These are phyloP conservation scores for Cucurbita ficifolia DNA, from an alignment of 306 rosid genomes.

Conservation along the genomic window DNA sequence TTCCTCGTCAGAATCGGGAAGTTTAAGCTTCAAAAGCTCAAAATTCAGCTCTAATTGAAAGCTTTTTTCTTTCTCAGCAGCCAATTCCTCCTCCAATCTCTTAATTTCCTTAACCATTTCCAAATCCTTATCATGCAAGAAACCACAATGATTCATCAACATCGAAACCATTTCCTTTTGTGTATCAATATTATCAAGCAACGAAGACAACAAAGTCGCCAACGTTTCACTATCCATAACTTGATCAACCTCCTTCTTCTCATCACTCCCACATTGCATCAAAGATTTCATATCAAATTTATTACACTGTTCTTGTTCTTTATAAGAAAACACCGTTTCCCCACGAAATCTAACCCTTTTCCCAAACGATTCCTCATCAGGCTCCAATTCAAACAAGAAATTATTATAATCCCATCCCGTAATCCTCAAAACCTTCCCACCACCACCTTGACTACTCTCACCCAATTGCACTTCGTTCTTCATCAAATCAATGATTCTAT, in stretches of 20 bases:
- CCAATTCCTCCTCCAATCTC: not conserved
- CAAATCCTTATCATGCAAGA: not conserved
- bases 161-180: not conserved
- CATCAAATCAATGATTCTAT: not conserved
- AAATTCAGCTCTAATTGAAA: not conserved
- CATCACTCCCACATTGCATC: too few relatives aligned
- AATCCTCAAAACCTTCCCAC: slow-evolving; percentile 13
- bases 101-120: not conserved
- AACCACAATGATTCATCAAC: not conserved
- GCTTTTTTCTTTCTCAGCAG: not conserved
- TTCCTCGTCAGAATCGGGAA: not conserved
- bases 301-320: not conserved
- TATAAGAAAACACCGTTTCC: slow-evolving; percentile 1
- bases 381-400: slow-evolving; percentile 35
- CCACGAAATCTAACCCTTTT: slow-evolving; percentile 21
- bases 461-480: not conserved
- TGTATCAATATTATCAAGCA: not conserved
- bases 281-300: not conserved
- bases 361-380: not conserved
- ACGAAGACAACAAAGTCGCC: not conserved
- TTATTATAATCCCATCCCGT: slow-evolving; percentile 56
- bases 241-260: not conserved
- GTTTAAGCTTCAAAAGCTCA: not conserved
- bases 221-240: slow-evolving; percentile 3
- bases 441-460: not conserved